Conservation (phyloP, 2,329 filamentous ascomycete species). For the Penicillium olsonii region DNA sequence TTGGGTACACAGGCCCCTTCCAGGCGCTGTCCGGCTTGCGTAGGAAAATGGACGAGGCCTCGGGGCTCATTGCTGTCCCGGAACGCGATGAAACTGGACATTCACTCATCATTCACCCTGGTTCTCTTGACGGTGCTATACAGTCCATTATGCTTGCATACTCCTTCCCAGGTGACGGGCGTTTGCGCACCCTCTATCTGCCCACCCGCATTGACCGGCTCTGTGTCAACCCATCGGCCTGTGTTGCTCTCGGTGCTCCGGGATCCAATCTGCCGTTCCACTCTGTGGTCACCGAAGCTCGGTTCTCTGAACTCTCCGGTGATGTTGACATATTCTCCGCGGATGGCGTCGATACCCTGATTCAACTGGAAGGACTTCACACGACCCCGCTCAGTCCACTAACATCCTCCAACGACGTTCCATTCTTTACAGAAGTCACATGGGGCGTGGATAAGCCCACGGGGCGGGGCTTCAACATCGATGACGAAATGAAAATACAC, state of each 20-base stretch:
- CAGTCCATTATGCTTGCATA: slow-evolving; percentile 26
- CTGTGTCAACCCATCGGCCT: slow-evolving; percentile 16
- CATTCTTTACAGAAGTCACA: slow-evolving; percentile 21
- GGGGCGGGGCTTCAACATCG: neutral
- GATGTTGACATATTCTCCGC: slow-evolving; percentile 25
- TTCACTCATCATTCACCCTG: slow-evolving; percentile 17
- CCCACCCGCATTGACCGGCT: slow-evolving; percentile 23
- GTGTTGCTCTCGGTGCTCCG: slow-evolving; percentile 3
- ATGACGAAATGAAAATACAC: neutral
- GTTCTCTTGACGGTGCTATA: slow-evolving; percentile 19
- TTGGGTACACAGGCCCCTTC: slow-evolving; percentile 29
- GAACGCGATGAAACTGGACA: neutral
- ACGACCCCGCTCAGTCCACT: slow-evolving; percentile 21
- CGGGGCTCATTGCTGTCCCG: slow-evolving; percentile 19
- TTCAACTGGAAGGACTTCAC: slow-evolving; percentile 25
- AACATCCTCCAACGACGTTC: slow-evolving; percentile 17
- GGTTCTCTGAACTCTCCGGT: slow-evolving; percentile 22
- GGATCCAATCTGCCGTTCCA: slow-evolving; percentile 19
- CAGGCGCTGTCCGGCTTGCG: slow-evolving; percentile 15
- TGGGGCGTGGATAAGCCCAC: slow-evolving; percentile 20
- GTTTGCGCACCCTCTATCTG: slow-evolving; percentile 22
- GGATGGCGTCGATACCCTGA: slow-evolving; percentile 14
- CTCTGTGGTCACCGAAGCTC: slow-evolving; percentile 15
- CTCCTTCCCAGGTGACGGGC: slow-evolving; percentile 23
- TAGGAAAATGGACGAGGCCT: slow-evolving; percentile 23